phyloP scores from a whole-genome alignment of 768 basidiomycete genomes.

The Leucocoprinus birnbaumii region DNA sequence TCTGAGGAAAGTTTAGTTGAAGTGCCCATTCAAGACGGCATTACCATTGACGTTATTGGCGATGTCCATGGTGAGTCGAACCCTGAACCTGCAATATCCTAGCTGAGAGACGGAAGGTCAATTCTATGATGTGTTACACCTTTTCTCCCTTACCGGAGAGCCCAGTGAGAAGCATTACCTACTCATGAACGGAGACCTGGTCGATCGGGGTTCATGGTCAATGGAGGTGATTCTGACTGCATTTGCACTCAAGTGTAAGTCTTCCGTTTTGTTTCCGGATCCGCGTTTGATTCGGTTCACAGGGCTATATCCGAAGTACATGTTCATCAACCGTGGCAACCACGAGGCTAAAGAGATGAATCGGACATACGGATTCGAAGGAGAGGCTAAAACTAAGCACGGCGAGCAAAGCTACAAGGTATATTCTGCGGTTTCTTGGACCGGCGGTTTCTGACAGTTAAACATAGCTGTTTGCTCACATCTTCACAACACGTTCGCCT shows the following conservation, averaged over 20 bases:
- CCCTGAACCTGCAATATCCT: background rate
- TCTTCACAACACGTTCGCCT: conserved; percentile 80
- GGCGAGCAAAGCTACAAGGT: conserved; percentile 95
- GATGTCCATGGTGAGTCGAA: conserved; percentile 80
- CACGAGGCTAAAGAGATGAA: conserved; percentile 99
- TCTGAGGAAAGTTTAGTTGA: conserved; percentile 83
- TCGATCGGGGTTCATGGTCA: conserved; percentile 96
- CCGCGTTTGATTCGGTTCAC: conserved; percentile 11
- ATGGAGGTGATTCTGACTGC: conserved; percentile 91
- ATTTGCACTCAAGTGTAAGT: conserved; percentile 92
- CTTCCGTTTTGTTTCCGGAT: background rate
- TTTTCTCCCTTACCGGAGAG: conserved; percentile 81
- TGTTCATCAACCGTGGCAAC: conserved; percentile 95
- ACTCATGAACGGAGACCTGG: conserved; percentile 93
- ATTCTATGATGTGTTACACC: conserved; percentile 90
- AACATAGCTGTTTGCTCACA: conserved; percentile 84
- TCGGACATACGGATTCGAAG: conserved; percentile 88
- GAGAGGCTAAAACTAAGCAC: conserved; percentile 95
- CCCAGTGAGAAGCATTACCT: conserved; percentile 85
- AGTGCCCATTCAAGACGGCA: conserved; percentile 68
- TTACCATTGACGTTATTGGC: conserved; percentile 91
- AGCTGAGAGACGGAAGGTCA: conserved; percentile 54
- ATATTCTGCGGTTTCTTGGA: conserved; percentile 3
- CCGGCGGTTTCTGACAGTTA: background rate
- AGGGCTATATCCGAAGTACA: conserved; percentile 90